Conservation (phyloP, 176 grass and related monocot genomes). For the Lolium multiflorum region DNA sequence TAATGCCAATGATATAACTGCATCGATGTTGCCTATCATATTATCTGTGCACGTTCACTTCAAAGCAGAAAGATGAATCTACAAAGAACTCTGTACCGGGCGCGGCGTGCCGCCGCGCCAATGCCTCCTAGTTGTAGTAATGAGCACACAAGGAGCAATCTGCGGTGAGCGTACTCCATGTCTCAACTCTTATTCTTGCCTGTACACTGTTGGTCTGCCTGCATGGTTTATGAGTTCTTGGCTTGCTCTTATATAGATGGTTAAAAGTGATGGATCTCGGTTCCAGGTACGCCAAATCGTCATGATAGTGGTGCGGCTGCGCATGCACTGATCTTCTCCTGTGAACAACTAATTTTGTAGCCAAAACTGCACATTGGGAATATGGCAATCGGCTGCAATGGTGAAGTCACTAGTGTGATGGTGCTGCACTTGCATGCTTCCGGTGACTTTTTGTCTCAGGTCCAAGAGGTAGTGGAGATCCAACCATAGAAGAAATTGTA, state of each 20-base stretch:
- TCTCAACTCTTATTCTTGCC: background rate
- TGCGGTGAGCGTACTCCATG: slow-evolving; percentile 40
- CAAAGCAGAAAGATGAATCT: too few species aligned
- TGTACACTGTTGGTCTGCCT: slow-evolving; percentile 10
- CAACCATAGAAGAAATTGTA: slow-evolving; percentile 36
- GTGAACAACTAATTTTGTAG: background rate
- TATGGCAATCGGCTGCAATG: slow-evolving; percentile 12
- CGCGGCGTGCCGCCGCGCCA: too few species aligned
- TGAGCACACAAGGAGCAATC: slow-evolving; percentile 42
- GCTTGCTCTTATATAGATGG: slow-evolving; percentile 38
- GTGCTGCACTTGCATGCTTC: slow-evolving; percentile 49
- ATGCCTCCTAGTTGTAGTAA: too few species aligned
- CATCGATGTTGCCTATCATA: too few species aligned
- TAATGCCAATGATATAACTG: too few species aligned
- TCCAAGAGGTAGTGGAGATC: slow-evolving; percentile 50
- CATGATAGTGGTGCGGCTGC: slow-evolving; percentile 34
- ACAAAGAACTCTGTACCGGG: too few species aligned
- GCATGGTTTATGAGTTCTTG: slow-evolving; percentile 29
- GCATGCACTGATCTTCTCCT: slow-evolving; percentile 12
- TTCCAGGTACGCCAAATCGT: background rate
- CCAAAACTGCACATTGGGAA: slow-evolving; percentile 36
- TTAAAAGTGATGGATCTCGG: slow-evolving; percentile 17
- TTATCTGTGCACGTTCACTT: too few species aligned
- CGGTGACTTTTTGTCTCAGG: slow-evolving; percentile 36
- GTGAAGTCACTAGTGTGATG: slow-evolving; percentile 48